Evolutionary conservation across 139 green algal genomes (phyloP).

Genomic region (Haematococcus lacustris): DNA sequence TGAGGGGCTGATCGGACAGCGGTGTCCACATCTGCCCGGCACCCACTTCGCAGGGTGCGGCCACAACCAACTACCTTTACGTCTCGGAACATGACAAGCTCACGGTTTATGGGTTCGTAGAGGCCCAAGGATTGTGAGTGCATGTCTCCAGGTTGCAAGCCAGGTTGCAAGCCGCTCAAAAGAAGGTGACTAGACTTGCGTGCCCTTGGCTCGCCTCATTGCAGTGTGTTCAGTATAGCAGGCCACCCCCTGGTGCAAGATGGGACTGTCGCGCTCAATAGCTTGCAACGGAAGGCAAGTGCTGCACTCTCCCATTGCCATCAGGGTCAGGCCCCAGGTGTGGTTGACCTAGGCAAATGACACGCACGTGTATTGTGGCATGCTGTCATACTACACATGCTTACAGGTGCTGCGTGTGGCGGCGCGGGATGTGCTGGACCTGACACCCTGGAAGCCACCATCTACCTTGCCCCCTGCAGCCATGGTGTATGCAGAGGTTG

Average conservation of each 20-base stretch:
- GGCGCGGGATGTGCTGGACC: conserved; percentile 44
- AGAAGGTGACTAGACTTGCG: too few relatives aligned
- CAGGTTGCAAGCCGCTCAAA: background rate
- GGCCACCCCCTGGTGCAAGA: conserved; percentile 39
- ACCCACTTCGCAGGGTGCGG: conserved; percentile 25
- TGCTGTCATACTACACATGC: background rate
- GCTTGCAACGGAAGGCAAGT: conserved; percentile 68
- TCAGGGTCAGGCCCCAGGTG: background rate
- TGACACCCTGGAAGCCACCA: conserved; percentile 32
- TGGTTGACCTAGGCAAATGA: background rate
- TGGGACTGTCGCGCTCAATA: conserved; percentile 74
- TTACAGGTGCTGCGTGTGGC: conserved; percentile 37
- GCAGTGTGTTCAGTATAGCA: conserved; percentile 65
- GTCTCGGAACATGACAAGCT: conserved; percentile 44
- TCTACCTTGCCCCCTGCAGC: conserved; percentile 33
- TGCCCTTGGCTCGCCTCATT: conserved; percentile 3
- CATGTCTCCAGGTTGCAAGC: background rate
- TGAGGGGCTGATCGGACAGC: background rate
- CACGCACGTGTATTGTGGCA: background rate
- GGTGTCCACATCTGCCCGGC: background rate
- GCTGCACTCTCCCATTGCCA: background rate
- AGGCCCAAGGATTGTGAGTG: conserved; percentile 53
- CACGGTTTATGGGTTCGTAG: conserved; percentile 22
- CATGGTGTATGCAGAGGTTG: conserved; percentile 67
- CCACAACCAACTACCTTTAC: conserved; percentile 71